These are phyloP conservation scores for Paecilomyces fulvus DNA, from an alignment of 2,329 filamentous ascomycete species.

Conservation along the genomic window DNA sequence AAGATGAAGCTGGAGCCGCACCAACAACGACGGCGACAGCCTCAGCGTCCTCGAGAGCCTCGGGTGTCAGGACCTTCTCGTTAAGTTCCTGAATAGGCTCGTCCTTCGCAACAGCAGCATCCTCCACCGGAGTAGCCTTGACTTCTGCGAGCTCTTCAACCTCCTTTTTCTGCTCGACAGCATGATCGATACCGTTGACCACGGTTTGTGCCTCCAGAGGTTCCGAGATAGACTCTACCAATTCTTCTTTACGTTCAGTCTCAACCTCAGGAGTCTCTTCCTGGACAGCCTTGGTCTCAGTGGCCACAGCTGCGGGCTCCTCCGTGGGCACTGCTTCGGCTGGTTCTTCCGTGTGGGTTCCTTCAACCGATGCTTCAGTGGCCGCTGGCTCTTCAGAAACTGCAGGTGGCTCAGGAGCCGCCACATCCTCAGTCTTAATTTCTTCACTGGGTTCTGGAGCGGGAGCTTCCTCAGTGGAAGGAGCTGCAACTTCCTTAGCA, in stretches of 20 bases:
- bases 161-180: not conserved
- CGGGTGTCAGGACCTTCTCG: not conserved
- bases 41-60: conserved; percentile 1
- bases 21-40: conserved; percentile 4
- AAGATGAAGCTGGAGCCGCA: not conserved
- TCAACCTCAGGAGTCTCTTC: not conserved
- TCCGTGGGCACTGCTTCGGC: not conserved
- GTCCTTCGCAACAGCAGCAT: not conserved
- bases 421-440: not conserved
- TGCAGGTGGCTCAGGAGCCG: not conserved
- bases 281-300: not conserved
- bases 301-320: not conserved
- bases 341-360: too few relatives aligned
- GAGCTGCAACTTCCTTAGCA: not conserved
- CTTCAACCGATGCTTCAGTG: not conserved
- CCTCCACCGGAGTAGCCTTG: not conserved
- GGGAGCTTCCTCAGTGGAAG: not conserved
- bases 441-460: not conserved
- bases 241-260: not conserved
- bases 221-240: not conserved
- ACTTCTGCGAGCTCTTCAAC: not conserved
- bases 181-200: not conserved
- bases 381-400: not conserved
- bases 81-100: conserved; percentile 1
- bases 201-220: not conserved